Conservation (phyloP, 768 basidiomycete genomes). For the Cubamyces lactineus region DNA sequence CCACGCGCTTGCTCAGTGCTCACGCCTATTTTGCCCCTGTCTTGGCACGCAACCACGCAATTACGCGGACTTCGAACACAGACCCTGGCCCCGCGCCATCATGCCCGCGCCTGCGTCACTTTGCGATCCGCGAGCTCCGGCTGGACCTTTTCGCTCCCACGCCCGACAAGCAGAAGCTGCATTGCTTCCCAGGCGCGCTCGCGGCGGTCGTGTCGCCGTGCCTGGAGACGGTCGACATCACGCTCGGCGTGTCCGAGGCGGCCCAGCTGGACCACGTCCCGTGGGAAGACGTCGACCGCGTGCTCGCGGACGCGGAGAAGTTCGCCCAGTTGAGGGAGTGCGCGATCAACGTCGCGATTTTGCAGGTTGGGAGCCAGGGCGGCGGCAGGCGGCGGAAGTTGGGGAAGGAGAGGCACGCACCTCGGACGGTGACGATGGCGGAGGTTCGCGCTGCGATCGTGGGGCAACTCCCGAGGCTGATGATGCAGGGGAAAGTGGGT, state of each 20-base stretch:
- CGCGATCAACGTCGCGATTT: background rate
- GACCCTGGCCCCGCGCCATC: background rate
- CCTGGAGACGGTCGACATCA: conserved; percentile 7
- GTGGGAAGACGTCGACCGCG: background rate
- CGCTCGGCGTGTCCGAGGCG: background rate
- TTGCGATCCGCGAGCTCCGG: conserved; percentile 1
- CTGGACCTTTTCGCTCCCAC: background rate
- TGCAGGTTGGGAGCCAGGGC: background rate
- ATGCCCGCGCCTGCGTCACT: background rate
- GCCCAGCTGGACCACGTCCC: conserved; percentile 3
- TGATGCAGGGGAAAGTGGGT: background rate
- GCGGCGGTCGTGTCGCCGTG: background rate
- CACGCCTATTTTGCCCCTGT: too few species aligned
- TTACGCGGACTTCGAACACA: background rate
- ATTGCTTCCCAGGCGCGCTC: background rate
- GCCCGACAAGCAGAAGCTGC: background rate
- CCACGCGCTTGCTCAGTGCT: too few species aligned
- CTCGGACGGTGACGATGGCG: background rate
- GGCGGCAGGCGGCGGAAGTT: too few species aligned
- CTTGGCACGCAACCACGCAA: background rate
- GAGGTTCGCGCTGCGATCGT: background rate
- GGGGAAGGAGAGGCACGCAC: background rate
- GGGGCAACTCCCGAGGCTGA: background rate
- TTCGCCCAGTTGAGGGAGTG: conserved; percentile 1
- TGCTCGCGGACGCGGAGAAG: background rate